Base-by-base conservation (phyloP, 345 rosid species). In the Moringa oleifera region DNA sequence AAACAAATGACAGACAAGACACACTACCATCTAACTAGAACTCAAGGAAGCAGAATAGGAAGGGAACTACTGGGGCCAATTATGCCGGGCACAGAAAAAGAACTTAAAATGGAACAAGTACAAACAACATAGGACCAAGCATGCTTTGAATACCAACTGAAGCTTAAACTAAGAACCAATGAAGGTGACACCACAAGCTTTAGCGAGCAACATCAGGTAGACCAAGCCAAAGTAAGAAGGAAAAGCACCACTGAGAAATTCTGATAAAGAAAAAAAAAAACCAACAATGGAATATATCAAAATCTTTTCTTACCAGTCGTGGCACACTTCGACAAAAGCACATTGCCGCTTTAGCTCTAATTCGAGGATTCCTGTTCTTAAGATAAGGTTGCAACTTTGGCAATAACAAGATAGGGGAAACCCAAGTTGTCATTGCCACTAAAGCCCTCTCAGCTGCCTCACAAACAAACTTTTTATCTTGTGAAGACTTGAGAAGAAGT, bases 401-500 rank as follows among this genome's bases (percentile, higher is more conserved):
- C 36, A 90, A 67, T 67, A 90, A 61, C 61, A 74, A 61, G 11
- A 51, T 28, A 53, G 97, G 90, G 65, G 99, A 82, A 58, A 94
- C 66, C 55, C 74, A 80, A 51, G 85, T 78, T 16, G 96, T 87
- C 96, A 90, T 79, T 66, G 89, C 81, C 18, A 74, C 79, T 57
- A 94, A 71, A 67, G 97, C 95, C 76, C 77, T 90, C 75, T 74
- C 96, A 52, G 97, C 97, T 66, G 96, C 99, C 79, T 90, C 99
- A 18, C 97, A 94, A 22, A 94, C 96, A 78, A 94, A 94, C 59
- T 84, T 75, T 68, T 94, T 94, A 73, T 94, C 99, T 72, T 94
- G 99, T 47, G 97, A 90, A 70, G 99, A 77, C 72, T 94, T 94
- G 62, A 94, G 91, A 52, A 94, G 92, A 63, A 94, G 96, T 73